These are phyloP conservation scores for Rhododendron ovatum DNA, from an alignment of 148 eudicot genomes.

Conservation along the genomic window DNA sequence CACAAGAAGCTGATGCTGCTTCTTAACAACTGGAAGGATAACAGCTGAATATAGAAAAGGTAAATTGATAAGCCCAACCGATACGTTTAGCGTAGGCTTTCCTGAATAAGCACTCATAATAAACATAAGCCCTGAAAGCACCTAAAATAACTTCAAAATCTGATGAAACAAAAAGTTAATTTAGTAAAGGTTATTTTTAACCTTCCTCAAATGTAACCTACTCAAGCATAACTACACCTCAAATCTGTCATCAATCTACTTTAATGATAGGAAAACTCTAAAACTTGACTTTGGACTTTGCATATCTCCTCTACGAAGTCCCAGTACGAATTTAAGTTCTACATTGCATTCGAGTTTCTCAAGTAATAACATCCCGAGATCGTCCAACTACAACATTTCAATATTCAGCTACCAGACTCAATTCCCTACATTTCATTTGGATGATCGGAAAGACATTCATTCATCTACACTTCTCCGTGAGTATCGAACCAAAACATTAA, in stretches of 20 bases:
- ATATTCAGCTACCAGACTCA: not conserved
- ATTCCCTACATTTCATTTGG: not conserved
- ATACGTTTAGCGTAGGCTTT: not conserved
- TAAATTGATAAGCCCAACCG: not conserved
- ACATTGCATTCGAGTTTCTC: not conserved
- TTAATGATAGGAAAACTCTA: not conserved
- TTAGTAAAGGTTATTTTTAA: not conserved
- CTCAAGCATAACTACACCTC: not conserved
- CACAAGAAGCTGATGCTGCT: slow-evolving; percentile 87
- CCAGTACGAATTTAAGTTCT: not conserved
- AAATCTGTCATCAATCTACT: not conserved
- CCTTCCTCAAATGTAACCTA: not conserved
- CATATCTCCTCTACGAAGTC: not conserved
- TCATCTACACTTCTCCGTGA: not conserved
- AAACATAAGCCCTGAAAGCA: not conserved
- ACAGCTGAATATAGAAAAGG: slow-evolving; percentile 44
- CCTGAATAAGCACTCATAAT: not conserved
- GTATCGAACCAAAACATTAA: not conserved
- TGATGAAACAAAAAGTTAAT: not conserved
- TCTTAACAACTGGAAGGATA: slow-evolving; percentile 79
- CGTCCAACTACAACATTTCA: not conserved
- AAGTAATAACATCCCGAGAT: not conserved
- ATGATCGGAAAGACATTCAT: not conserved
- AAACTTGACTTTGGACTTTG: not conserved
- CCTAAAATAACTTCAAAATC: not conserved